Evolutionary conservation across 1,284 basidiomycete species (phyloP).

Genomic region (Ceratobasidium theobromae): DNA sequence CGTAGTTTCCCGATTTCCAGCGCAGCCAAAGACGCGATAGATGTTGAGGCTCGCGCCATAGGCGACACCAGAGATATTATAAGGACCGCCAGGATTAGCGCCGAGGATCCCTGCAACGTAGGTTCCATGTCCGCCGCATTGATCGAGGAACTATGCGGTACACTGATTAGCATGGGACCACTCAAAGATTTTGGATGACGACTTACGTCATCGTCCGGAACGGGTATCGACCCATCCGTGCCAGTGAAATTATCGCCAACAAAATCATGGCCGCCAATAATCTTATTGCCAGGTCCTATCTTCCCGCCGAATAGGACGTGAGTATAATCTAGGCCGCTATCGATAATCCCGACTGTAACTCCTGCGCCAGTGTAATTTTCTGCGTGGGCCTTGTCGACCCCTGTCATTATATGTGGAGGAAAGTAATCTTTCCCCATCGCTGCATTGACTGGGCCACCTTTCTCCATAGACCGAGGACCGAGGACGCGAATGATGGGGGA

Average conservation of each 20-base stretch:
- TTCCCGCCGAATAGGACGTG: conserved; percentile 49
- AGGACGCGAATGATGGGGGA: not conserved
- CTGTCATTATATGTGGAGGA: conserved; percentile 36
- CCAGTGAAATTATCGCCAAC: conserved; percentile 40
- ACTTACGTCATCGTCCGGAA: conserved; percentile 15
- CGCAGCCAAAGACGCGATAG: conserved; percentile 34
- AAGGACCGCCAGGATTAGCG: conserved; percentile 40
- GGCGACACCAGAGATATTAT: conserved; percentile 37
- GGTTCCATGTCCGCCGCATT: conserved; percentile 46
- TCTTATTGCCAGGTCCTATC: conserved; percentile 47
- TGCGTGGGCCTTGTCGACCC: conserved; percentile 47
- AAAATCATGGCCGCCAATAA: conserved; percentile 47
- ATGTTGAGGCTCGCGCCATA: conserved; percentile 13
- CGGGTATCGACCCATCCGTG: not conserved
- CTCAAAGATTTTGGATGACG: not conserved
- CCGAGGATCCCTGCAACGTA: conserved; percentile 46
- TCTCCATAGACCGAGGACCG: too few relatives aligned
- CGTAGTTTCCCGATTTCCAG: not conserved
- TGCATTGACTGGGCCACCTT: conserved; percentile 4
- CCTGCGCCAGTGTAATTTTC: conserved; percentile 49
- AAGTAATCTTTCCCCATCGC: conserved; percentile 27
- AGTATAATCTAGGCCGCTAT: conserved; percentile 50
- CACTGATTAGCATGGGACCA: not conserved
- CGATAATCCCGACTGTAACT: conserved; percentile 49
- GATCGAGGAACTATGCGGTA: conserved; percentile 39